A percentile compares a stretch with the other conserved stretches of the same genome.
These are phyloP conservation scores for Podila clonocystis DNA, from an alignment of 192 early-diverging fungal genomes.

Conservation along the genomic window DNA sequence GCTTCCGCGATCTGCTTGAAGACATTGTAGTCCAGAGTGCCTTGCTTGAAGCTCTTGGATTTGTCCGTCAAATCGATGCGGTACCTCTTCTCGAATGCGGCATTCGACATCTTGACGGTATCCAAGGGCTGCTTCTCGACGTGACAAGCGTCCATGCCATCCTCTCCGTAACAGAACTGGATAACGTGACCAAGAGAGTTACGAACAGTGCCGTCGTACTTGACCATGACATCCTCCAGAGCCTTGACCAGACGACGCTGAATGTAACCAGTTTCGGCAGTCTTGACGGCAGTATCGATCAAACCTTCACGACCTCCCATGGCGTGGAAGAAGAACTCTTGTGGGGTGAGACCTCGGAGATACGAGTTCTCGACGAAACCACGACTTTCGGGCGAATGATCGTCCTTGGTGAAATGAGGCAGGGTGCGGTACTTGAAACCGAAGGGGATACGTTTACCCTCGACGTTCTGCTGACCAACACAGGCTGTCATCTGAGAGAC, in stretches of 20 bases:
- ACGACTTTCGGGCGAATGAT: constrained; percentile 90
- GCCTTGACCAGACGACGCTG: constrained; percentile 99
- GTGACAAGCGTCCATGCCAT: constrained; percentile 95
- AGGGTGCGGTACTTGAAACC: constrained; percentile 95
- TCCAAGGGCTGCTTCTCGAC: constrained; percentile 87
- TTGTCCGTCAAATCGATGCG: constrained; percentile 82
- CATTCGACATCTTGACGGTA: constrained; percentile 74
- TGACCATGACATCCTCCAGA: constrained; percentile 96
- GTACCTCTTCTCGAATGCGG: constrained; percentile 81
- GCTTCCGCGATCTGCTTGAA: constrained; percentile 81
- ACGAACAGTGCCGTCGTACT: constrained; percentile 97
- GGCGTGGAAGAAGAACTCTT: constrained; percentile 99
- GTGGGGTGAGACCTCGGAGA: constrained; percentile 91
- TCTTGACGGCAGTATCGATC: constrained; percentile 99
- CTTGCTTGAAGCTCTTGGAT: constrained; percentile 70
- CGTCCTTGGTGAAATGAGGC: constrained; percentile 98
- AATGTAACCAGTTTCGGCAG: constrained; percentile 99
- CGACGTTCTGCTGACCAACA: constrained; percentile 99
- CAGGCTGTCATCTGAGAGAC: constrained; percentile 98
- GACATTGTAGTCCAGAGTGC: constrained; percentile 75
- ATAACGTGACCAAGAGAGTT: constrained; percentile 94
- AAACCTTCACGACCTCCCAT: constrained; percentile 99
- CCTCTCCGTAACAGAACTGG: constrained; percentile 98
- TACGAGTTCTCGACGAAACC: constrained; percentile 94
- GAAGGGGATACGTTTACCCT: constrained; percentile 98